phyloP scores from a whole-genome alignment of 2,329 filamentous ascomycete genomes.

The Thelonectria blattea region DNA sequence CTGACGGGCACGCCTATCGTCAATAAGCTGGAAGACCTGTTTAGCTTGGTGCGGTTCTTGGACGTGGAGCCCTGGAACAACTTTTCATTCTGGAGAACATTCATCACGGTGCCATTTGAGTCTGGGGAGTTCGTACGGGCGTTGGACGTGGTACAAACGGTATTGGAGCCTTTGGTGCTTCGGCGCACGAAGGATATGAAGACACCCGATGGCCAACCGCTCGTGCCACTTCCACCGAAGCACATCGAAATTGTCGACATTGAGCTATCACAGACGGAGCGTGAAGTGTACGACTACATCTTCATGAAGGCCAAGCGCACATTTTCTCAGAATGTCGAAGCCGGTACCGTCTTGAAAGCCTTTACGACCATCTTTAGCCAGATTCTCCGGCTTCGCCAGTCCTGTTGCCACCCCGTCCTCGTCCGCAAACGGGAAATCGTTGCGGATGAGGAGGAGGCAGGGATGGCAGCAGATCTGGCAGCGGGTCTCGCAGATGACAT shows the following conservation, averaged over 20 bases:
- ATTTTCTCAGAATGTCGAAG: constrained; percentile 85
- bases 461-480: constrained; percentile 73
- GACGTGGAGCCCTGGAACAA: constrained; percentile 98
- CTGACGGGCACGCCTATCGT: constrained; percentile 96
- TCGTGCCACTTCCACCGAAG: constrained; percentile 84
- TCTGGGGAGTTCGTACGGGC: constrained; percentile 93
- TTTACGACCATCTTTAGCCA: constrained; percentile 98
- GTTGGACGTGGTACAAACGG: constrained; percentile 95
- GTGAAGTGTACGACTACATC: constrained; percentile 92
- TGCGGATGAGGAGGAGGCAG: constrained; percentile 86
- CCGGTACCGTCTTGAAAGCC: constrained; percentile 90
- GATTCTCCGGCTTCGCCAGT: constrained; percentile 88
- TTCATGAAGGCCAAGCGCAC: constrained; percentile 82
- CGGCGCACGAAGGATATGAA: constrained; percentile 98
- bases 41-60: constrained; percentile 89
- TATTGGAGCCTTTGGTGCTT: constrained; percentile 93
- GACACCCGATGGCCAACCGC: constrained; percentile 75
- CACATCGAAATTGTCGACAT: constrained; percentile 86
- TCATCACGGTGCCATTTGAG: constrained; percentile 97
- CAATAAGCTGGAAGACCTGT: constrained; percentile 92
- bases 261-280: constrained; percentile 82
- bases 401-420: constrained; percentile 90
- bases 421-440: constrained; percentile 85
- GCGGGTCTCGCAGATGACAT: constrained; percentile 92
- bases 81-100: constrained; percentile 99